Conservation (phyloP, 208 protist species). For the Jaenimonas drosophilae region DNA sequence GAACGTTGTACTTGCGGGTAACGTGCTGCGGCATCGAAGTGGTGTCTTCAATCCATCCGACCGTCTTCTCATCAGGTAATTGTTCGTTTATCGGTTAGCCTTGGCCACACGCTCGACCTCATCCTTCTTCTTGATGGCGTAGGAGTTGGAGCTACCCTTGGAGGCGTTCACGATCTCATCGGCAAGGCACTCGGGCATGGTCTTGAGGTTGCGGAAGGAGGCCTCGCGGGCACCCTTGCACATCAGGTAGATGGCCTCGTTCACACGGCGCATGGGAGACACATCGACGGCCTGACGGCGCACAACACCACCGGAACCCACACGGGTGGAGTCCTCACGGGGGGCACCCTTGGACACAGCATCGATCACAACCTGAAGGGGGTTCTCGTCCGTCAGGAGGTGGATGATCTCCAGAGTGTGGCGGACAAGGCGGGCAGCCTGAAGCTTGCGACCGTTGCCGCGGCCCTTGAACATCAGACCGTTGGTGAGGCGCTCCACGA, state of each 20-base stretch:
- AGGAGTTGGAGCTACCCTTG: conserved; percentile 98
- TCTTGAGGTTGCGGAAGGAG: conserved; percentile 99
- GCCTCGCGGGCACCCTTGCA: conserved; percentile 96
- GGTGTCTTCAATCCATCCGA: too few species aligned
- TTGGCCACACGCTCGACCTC: conserved; percentile 99
- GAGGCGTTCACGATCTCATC: conserved; percentile 99
- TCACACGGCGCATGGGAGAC: conserved; percentile 99
- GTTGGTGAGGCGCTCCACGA: conserved; percentile 95
- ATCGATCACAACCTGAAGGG: conserved; percentile 97
- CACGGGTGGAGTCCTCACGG: conserved; percentile 99
- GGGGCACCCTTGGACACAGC: conserved; percentile 98
- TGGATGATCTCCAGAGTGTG: conserved; percentile 99
- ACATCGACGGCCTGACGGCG: conserved; percentile 99
- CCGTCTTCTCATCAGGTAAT: too few species aligned
- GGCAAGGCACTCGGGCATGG: conserved; percentile 99
- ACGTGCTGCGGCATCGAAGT: too few species aligned
- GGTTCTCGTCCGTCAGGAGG: conserved; percentile 98
- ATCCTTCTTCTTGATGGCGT: conserved; percentile 99
- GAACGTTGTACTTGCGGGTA: too few species aligned
- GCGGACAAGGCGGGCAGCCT: conserved; percentile 98
- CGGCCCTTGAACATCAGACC: conserved; percentile 98
- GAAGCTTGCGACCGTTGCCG: conserved; percentile 99
- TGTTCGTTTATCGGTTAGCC: conserved; percentile 98
- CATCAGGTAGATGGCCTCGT: conserved; percentile 97
- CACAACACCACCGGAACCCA: conserved; percentile 99